Evolutionary conservation across 805 yeast genomes (phyloP).

Genomic region (Monosporozyma aquatica): DNA sequence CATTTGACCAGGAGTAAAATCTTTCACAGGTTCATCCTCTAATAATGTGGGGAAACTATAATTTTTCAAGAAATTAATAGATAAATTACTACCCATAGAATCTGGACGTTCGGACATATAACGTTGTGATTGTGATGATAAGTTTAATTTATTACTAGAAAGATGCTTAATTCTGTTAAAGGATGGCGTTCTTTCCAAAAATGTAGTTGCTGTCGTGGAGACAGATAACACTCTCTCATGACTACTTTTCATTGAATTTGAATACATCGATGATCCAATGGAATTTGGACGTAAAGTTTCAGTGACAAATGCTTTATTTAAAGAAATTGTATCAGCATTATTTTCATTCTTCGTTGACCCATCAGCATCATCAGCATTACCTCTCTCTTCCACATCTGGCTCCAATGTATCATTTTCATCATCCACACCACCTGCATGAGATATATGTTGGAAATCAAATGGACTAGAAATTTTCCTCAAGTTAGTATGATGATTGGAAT

Average conservation of each 20-base stretch:
- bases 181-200: slow-evolving; percentile 11
- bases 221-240: slow-evolving; percentile 22
- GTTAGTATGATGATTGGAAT: not conserved
- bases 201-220: slow-evolving; percentile 26
- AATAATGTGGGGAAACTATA: slow-evolving; percentile 26
- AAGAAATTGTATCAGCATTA: not conserved
- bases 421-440: slow-evolving; percentile 30
- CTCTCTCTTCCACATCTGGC: slow-evolving; percentile 1
- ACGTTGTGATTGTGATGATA: slow-evolving; percentile 1
- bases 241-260: slow-evolving; percentile 5
- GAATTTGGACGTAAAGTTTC: slow-evolving; percentile 8
- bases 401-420: slow-evolving; percentile 8
- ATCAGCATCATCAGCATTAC: not conserved
- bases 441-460: slow-evolving; percentile 33
- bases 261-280: slow-evolving; percentile 10
- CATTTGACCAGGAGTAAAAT: slow-evolving; percentile 5
- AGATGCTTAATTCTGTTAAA: not conserved
- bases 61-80: slow-evolving; percentile 21
- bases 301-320: slow-evolving; percentile 8
- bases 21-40: slow-evolving; percentile 15
- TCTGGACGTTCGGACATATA: slow-evolving; percentile 7
- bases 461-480: slow-evolving; percentile 30
- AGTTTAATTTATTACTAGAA: not conserved
- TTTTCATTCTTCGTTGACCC: not conserved
- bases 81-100: slow-evolving; percentile 13